Base-by-base conservation (phyloP, 1,284 basidiomycete genomes). In the Irpex sp. region DNA sequence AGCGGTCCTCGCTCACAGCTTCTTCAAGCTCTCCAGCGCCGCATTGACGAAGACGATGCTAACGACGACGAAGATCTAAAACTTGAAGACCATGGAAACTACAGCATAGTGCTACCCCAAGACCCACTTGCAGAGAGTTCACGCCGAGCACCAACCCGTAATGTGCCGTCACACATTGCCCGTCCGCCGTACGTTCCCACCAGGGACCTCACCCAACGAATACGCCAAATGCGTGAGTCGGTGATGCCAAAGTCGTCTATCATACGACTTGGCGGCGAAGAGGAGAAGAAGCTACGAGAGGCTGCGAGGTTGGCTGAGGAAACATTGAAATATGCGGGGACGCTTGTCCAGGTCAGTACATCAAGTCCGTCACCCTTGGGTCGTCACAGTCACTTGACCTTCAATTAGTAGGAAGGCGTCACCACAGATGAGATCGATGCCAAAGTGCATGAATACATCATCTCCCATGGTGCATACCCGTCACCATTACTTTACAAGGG, bases 401-500 rank as follows among this genome's bases (percentile, higher is more conserved):
- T 65, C 58, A 61, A 61, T 51, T 57, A 31, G 40, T 64, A 94
- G 93, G 81, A 85, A 57, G 91, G 91, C 5, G 75, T 86, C 11
- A 93, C 92, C 2, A 95, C 94, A 4, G 82, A 89, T 61, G 77
- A 79, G 7, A 87, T 96, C 59, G 93, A 96, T 72, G 75, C 77
- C 15, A 79, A 80, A 0, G 77, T 95, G 37, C 93, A 96, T 66
- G 81, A 88, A 9, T 87, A 85, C 64, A 89, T 95, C 63, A 69
- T 92, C 47, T 73, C 79, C 0, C 79, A 82, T 64, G 81, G 81
- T n/a, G 94, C 92, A 36, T 97, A 97, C 73, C 96, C 96, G 0
- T 96, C 94, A 1, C 94, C 96, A 0, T 77, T 97, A 38, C 82
- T 82, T 0, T 97, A 97, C 75, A 80, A 83, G 31, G 88, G 87